Percentiles rank a stretch among this genome's conserved stretches.
phyloP scores from a whole-genome alignment of 176 grass and related monocot species.

The Oropetium thomaeum region DNA sequence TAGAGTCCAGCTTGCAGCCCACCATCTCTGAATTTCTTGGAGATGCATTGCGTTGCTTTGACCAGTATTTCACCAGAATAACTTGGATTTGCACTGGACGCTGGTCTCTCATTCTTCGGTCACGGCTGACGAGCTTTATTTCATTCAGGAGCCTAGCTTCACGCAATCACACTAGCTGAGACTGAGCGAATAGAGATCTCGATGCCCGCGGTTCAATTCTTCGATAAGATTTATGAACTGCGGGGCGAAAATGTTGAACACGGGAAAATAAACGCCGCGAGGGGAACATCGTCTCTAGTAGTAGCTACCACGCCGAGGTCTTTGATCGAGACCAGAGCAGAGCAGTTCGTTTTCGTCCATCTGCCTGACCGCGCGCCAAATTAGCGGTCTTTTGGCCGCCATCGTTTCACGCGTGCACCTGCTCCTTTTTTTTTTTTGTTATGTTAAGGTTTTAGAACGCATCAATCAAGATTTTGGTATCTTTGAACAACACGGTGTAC shows the following conservation, averaged over 20 bases:
- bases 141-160: too few species aligned
- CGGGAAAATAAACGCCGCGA: neutral
- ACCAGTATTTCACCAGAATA: too few species aligned
- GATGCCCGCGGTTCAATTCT: neutral
- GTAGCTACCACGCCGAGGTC: neutral
- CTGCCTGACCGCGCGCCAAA: neutral
- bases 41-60: too few species aligned
- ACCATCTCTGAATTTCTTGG: too few species aligned
- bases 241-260: conserved; percentile 31
- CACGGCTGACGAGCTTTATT: neutral
- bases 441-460: conserved; percentile 17
- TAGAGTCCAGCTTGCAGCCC: too few species aligned
- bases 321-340: neutral
- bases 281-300: too few species aligned
- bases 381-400: neutral
- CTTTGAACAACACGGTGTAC: neutral
- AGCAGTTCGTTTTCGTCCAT: neutral
- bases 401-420: neutral
- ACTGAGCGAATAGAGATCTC: too few species aligned
- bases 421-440: too few species aligned
- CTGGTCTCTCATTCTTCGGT: conserved; percentile 19
- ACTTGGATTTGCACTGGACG: too few species aligned
- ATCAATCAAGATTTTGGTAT: conserved; percentile 12
- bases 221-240: neutral
- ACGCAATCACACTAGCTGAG: too few species aligned